Base-by-base conservation (phyloP, 768 basidiomycete genomes). In the Pholiota conissans region DNA sequence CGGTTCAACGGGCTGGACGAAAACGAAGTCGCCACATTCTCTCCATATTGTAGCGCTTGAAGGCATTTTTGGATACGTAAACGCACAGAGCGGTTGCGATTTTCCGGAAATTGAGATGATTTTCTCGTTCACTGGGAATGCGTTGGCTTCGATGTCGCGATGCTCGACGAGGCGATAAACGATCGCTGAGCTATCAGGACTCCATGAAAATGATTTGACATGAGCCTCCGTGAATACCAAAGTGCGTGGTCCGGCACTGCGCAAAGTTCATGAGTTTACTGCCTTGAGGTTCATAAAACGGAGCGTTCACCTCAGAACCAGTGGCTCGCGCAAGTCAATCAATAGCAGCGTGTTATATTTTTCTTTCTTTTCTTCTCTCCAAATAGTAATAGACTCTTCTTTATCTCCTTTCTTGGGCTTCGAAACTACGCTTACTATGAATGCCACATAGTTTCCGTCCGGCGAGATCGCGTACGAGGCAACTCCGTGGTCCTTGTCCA, bases 321-420 rank as follows among this genome's bases (percentile, higher is more conserved):
- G 26, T 30, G 16, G 22, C 7, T 42, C 48, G 35, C 29, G 20
- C 26, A 59, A 20, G 35, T 59, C 53, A 26, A 59, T 26, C n/a
- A 59, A n/a, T 6, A 35, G 49, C 14, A 59, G 53, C 6, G 59
- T 55, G 18, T 40, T 50, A 22, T 55, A 56, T 13, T 52, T 24
- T 22, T 45, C 42, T 45, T 45, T 7, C 27, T 45, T 52, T 35
- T 56, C 52, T 45, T 60, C 59, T 32, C 59, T 51, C 59, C 59
- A 60, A 9, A 60, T 30, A 20, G 34, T 30, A 37, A 60, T 56
- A 3, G 26, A 14, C 26, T 60, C 59, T 30, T 60, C 59, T 30
- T 60, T 60, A 22, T 60, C 58, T 18, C 59, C 59, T 35, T 56
- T 60, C 26, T 52, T 60, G 42, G 42, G 18, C 40, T 26, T 52